phyloP scores from a whole-genome alignment of 345 rosid species.

The Rhodomyrtus tomentosa region DNA sequence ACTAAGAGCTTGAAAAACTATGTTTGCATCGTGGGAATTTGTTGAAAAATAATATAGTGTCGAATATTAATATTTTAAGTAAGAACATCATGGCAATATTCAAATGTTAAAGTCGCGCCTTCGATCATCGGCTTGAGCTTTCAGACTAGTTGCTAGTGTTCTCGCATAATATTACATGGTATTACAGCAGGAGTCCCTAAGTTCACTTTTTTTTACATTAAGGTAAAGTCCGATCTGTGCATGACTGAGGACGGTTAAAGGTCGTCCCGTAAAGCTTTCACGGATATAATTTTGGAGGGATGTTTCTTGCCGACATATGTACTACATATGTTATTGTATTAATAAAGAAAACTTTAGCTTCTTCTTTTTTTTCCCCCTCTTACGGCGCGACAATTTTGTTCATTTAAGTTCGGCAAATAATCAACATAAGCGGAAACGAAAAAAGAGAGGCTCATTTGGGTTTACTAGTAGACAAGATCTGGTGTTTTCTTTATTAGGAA shows the following conservation, averaged over 20 bases:
- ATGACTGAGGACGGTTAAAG: fast-evolving
- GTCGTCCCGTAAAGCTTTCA: not conserved
- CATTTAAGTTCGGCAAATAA: not conserved
- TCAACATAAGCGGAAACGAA: not conserved
- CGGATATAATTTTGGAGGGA: not conserved
- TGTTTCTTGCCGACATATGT: not conserved
- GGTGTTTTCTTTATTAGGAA: not conserved
- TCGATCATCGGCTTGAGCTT: too few species aligned
- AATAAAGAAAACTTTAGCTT: not conserved
- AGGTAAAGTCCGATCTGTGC: not conserved
- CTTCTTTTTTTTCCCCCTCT: too few species aligned
- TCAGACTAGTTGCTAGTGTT: too few species aligned
- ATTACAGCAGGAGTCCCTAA: too few species aligned
- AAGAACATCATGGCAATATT: not conserved
- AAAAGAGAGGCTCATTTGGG: not conserved
- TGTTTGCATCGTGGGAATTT: not conserved
- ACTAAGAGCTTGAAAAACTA: not conserved
- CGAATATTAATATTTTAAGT: too few species aligned
- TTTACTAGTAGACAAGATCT: not conserved
- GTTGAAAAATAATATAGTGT: not conserved
- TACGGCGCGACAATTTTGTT: not conserved
- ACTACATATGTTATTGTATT: not conserved
- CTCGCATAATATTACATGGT: too few species aligned
- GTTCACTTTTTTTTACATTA: not conserved
- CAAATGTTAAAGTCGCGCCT: too few species aligned